Evolutionary conservation across 495 filamentous ascomycete genomes (phyloP).

Genomic region (Penicillium egyptiacum): DNA sequence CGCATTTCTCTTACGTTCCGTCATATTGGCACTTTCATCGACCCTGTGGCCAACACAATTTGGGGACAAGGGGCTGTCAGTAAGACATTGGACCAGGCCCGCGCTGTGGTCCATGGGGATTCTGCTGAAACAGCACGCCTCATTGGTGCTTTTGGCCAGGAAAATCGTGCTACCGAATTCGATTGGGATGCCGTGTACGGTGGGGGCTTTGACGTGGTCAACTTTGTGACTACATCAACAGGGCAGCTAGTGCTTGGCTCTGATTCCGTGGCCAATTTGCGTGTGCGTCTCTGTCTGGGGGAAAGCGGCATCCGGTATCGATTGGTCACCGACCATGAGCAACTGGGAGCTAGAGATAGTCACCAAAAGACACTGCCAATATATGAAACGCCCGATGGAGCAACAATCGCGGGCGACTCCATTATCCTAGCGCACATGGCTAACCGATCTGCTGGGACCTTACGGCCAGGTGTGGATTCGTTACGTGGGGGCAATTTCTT

Average conservation of each 20-base stretch:
- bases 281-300: slow-evolving; percentile 56
- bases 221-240: slow-evolving; percentile 57
- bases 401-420: slow-evolving; percentile 34
- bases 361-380: slow-evolving; percentile 17
- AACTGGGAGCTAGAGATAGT: background rate
- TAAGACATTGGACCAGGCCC: slow-evolving; percentile 60
- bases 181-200: slow-evolving; percentile 82
- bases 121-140: slow-evolving; percentile 64
- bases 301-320: slow-evolving; percentile 60
- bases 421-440: slow-evolving; percentile 36
- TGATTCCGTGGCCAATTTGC: slow-evolving; percentile 56
- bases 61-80: slow-evolving; percentile 87
- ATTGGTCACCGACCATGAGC: slow-evolving; percentile 17
- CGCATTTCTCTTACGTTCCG: slow-evolving; percentile 94
- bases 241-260: slow-evolving; percentile 53
- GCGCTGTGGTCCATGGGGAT: slow-evolving; percentile 66
- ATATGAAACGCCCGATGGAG: slow-evolving; percentile 33
- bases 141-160: slow-evolving; percentile 76
- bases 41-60: slow-evolving; percentile 60
- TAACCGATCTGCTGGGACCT: slow-evolving; percentile 22
- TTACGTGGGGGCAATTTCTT: slow-evolving; percentile 36
- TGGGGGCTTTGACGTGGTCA: slow-evolving; percentile 81
- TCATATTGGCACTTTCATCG: slow-evolving; percentile 80
- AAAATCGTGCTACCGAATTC: slow-evolving; percentile 75
- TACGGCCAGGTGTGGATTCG: slow-evolving; percentile 34